Evolutionary conservation across 73 alveolate species (phyloP), one percentile per base, ranked within the genome.

Genomic region (Paramecium biaurelia): DNA sequence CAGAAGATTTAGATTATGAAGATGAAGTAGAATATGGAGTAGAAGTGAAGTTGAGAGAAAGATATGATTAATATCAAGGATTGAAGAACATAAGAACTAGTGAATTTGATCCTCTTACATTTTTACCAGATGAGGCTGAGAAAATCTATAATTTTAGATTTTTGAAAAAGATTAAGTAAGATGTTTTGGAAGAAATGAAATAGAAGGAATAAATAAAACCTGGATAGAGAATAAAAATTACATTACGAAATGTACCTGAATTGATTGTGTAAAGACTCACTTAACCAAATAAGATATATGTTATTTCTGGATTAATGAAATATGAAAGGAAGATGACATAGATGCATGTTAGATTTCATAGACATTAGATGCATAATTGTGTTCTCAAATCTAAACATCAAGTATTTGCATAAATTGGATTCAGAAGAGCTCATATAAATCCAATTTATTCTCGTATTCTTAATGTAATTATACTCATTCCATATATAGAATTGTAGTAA

Each of bases 61-160:
- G 93, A 92, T 76, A 92, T 10, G 95, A 93, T 34, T 95, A 97
- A 93, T 99, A 98, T 95, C 74, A 99, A 45, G 99, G 99, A 8
- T 93, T 99, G 47, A 99, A 98, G 67, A 98, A 99, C 56, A 94
- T 99, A 88, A 97, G 98, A 70, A 98, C 99, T 57, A 97, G 99
- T 37, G 94, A 96, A 30, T 99, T 99, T 99, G 99, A 99, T 93
- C 99, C 99, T 8, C 97, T 94, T 85, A 99, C 96, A 76, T 97
- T 98, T 85, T 96, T 99, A 8, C 99, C 99, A 14, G 95, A 94
- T 85, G 99, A 96, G 92, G 97, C 95, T 76, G 95, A 97, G 45
- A 92, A 95, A 76, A 93, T 97, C 57, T 97, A 95, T 92, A 92
- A 96, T 67, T 96, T 97, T 85, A 96, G 97, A 92, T 94, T 95